Percentiles rank a stretch among this genome's conserved stretches.
Conservation (phyloP, 768 basidiomycete genomes). For the Scleroderma bovista region DNA sequence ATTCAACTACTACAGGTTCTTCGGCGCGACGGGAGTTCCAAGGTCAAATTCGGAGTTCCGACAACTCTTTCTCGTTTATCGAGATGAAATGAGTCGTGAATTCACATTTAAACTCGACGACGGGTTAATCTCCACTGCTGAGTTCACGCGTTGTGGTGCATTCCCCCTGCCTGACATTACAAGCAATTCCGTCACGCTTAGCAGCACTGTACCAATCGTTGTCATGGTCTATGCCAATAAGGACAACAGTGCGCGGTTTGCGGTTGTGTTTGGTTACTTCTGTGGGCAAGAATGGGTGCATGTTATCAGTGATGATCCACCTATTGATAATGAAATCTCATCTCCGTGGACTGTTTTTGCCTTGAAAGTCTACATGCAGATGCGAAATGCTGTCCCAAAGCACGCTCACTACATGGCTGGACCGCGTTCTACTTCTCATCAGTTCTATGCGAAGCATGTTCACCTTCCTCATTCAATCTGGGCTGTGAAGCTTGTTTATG, state of each 20-base stretch:
- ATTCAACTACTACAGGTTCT: background rate
- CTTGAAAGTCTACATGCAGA: background rate
- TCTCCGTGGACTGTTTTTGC: background rate
- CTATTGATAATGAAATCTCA: background rate
- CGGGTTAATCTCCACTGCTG: background rate
- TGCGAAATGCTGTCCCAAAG: background rate
- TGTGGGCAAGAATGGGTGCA: background rate
- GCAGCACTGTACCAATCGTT: background rate
- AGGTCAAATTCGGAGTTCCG: background rate
- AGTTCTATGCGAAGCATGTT: background rate
- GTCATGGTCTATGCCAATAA: background rate
- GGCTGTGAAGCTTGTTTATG: background rate
- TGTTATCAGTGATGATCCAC: background rate
- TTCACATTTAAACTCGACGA: background rate
- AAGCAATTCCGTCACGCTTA: background rate
- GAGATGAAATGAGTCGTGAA: background rate
- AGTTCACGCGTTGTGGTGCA: background rate
- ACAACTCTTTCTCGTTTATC: background rate
- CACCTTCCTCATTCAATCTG: background rate
- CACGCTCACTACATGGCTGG: background rate
- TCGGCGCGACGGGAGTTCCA: background rate
- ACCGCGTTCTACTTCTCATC: no score
- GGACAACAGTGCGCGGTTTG: background rate
- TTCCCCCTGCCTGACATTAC: background rate
- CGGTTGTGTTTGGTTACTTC: background rate